Percentiles rank a stretch among this genome's conserved stretches.
phyloP scores from a whole-genome alignment of 805 yeast genomes.

The Nakazawaea holstii region DNA sequence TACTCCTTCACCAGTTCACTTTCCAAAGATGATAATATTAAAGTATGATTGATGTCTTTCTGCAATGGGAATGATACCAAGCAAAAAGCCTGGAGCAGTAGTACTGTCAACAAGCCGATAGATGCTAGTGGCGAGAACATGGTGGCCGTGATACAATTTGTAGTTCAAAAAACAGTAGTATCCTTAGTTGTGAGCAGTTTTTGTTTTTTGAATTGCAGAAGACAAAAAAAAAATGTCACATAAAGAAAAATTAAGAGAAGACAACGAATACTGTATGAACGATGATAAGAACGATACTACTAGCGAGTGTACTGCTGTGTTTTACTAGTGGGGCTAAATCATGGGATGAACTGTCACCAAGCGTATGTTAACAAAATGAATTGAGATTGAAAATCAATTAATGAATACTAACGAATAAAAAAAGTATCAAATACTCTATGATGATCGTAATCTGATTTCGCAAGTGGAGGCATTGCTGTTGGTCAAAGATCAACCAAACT shows the following conservation, averaged over 20 bases:
- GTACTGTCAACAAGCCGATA: no score
- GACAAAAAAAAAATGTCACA: background rate
- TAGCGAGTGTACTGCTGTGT: background rate
- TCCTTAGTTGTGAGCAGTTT: background rate
- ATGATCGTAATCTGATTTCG: background rate
- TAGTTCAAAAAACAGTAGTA: background rate
- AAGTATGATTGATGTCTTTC: no score
- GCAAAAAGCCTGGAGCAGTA: no score
- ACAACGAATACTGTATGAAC: background rate
- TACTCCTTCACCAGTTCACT: background rate
- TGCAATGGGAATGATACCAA: no score
- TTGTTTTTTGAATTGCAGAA: background rate
- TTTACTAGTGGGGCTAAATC: background rate
- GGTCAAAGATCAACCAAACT: background rate
- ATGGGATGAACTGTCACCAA: conserved; percentile 6
- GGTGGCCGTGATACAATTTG: background rate
- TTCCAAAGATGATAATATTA: background rate
- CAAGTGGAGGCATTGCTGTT: background rate
- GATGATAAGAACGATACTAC: background rate
- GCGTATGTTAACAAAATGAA: background rate
- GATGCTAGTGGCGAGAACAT: no score
- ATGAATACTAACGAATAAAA: background rate
- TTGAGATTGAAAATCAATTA: background rate
- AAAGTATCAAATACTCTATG: conserved; percentile 3
- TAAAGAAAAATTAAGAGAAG: background rate